Conservation (phyloP, 1,139 yeast genomes). For the Magnusiomyces suaveolens region DNA sequence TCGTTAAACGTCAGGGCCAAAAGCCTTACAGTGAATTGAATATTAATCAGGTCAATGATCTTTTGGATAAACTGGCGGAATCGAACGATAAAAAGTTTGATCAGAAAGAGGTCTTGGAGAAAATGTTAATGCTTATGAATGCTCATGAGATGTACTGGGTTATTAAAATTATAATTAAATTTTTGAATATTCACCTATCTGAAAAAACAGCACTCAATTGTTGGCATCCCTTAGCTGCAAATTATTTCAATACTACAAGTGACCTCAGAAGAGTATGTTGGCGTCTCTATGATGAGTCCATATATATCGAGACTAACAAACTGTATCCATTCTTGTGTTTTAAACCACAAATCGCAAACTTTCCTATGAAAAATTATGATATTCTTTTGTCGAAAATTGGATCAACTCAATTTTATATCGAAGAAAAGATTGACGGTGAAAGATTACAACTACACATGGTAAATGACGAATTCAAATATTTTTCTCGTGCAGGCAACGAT, state of each 20-base stretch:
- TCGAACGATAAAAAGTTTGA: slow-evolving; percentile 4
- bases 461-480: slow-evolving; percentile 44
- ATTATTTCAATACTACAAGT: slow-evolving; percentile 57
- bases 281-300: slow-evolving; percentile 39
- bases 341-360: slow-evolving; percentile 19
- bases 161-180: slow-evolving; percentile 55
- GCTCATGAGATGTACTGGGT: slow-evolving; percentile 63
- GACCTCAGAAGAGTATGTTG: slow-evolving; percentile 54
- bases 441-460: slow-evolving; percentile 63
- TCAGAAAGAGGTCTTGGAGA: slow-evolving; percentile 1
- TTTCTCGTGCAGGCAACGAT: slow-evolving; percentile 61
- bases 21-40: slow-evolving; percentile 34
- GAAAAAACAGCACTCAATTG: slow-evolving; percentile 51
- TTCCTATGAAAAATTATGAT: slow-evolving; percentile 15
- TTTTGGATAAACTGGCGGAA: slow-evolving; percentile 44
- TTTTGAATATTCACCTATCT: slow-evolving; percentile 38
- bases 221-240: slow-evolving; percentile 78
- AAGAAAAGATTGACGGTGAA: slow-evolving; percentile 93
- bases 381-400: slow-evolving; percentile 6
- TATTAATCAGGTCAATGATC: slow-evolving; percentile 48
- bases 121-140: slow-evolving; percentile 34
- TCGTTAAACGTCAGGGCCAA: slow-evolving; percentile 35
- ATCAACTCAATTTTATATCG: slow-evolving; percentile 46
- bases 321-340: slow-evolving; percentile 26
- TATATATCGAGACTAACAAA: slow-evolving; percentile 31